Conservation (phyloP, 495 filamentous ascomycete species). For the Pyrenula aspistea region DNA sequence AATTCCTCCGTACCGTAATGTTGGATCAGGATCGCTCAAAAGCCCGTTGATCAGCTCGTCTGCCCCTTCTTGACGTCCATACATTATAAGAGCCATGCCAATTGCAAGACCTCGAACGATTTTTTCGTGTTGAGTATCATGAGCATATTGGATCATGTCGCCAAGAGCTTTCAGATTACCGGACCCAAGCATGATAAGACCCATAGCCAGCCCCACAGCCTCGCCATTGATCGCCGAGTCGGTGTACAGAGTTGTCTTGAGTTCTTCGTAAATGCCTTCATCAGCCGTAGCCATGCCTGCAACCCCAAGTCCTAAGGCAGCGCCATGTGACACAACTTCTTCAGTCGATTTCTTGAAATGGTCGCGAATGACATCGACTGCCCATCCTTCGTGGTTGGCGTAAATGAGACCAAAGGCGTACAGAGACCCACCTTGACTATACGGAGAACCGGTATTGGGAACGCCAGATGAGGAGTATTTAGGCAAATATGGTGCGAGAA, state of each 20-base stretch:
- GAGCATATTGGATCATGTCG: constrained; percentile 94
- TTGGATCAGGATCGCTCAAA: constrained; percentile 85
- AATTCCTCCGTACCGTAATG: constrained; percentile 91
- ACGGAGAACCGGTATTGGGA: constrained; percentile 65
- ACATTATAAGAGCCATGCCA: constrained; percentile 98
- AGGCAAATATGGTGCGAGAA: constrained; percentile 90
- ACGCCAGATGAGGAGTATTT: constrained; percentile 48
- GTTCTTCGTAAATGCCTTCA: constrained; percentile 79
- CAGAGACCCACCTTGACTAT: constrained; percentile 89
- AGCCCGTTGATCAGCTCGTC: constrained; percentile 91
- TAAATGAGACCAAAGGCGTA: constrained; percentile 96
- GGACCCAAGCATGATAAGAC: constrained; percentile 92
- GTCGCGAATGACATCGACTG: constrained; percentile 74
- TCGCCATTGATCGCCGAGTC: constrained; percentile 96
- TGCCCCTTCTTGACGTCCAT: constrained; percentile 84
- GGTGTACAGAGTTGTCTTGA: constrained; percentile 73
- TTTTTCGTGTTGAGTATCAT: constrained; percentile 98
- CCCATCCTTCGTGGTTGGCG: constrained; percentile 90
- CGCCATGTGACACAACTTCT: constrained; percentile 95
- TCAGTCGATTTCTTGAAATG: constrained; percentile 80
- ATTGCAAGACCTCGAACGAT: constrained; percentile 90
- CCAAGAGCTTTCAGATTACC: constrained; percentile 83
- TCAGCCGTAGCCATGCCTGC: constrained; percentile 95
- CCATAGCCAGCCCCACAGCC: constrained; percentile 90
- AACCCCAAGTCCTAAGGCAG: constrained; percentile 87